phyloP scores from a whole-genome alignment of 192 early-diverging fungal species.

The Physocladia obscura region DNA sequence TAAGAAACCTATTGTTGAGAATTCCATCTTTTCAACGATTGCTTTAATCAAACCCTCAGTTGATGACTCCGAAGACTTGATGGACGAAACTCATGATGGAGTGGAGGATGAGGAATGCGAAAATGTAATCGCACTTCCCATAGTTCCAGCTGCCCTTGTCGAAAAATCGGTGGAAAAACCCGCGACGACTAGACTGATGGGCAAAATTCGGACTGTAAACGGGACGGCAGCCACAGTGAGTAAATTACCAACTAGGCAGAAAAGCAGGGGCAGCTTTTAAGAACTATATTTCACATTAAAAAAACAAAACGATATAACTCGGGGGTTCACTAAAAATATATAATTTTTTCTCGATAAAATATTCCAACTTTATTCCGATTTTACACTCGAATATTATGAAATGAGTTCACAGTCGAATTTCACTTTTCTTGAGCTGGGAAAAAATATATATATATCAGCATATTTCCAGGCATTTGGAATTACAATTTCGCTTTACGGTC shows the following conservation, averaged over 20 bases:
- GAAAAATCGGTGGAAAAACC: neutral
- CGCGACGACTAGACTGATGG: conserved; percentile 1
- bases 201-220: neutral
- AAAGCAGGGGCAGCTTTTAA: neutral
- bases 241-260: neutral
- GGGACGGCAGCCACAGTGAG: neutral
- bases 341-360: too few relatives aligned
- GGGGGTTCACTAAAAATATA: too few relatives aligned
- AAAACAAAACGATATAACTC: too few relatives aligned
- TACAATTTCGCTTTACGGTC: too few relatives aligned
- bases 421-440: too few relatives aligned
- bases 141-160: neutral
- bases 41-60: neutral
- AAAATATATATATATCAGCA: too few relatives aligned
- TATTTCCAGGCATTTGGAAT: too few relatives aligned
- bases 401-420: too few relatives aligned
- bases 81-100: neutral
- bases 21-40: neutral
- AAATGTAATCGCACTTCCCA: neutral
- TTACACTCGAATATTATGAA: too few relatives aligned
- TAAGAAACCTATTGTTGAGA: neutral
- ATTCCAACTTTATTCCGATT: too few relatives aligned
- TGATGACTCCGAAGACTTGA: neutral
- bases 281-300: too few relatives aligned
- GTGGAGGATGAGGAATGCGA: neutral